A percentile compares a stretch with the other conserved stretches of the same genome.
phyloP scores from a whole-genome alignment of 2,329 filamentous ascomycete genomes.

The Cladosporium velox region DNA sequence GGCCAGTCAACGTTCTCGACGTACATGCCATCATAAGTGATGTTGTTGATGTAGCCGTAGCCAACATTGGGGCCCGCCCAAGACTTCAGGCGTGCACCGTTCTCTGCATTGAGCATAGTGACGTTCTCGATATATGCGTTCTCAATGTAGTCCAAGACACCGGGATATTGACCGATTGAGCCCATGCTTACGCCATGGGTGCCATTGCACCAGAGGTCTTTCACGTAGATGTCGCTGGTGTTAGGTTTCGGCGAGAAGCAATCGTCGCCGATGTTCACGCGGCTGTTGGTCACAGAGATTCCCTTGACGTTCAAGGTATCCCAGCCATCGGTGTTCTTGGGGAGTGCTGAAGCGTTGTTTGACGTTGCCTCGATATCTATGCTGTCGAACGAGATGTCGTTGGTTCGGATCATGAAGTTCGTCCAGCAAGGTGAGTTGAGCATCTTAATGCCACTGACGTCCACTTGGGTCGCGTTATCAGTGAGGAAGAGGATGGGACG shows the following conservation, averaged over 20 bases:
- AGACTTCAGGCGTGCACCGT: conserved; percentile 54
- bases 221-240: conserved; percentile 58
- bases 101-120: conserved; percentile 46
- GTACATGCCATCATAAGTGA: conserved; percentile 59
- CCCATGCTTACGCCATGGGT: conserved; percentile 55
- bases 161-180: conserved; percentile 53
- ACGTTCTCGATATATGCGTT: conserved; percentile 52
- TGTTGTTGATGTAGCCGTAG: conserved; percentile 62
- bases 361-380: conserved; percentile 58
- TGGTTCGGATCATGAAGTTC: conserved; percentile 61
- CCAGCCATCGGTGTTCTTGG: conserved; percentile 65
- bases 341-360: conserved; percentile 46
- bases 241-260: conserved; percentile 64
- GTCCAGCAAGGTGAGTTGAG: conserved; percentile 66
- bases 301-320: conserved; percentile 61
- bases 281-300: conserved; percentile 44
- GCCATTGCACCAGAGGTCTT: conserved; percentile 56
- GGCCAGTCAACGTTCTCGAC: conserved; percentile 60
- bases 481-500: conserved; percentile 63
- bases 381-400: conserved; percentile 57
- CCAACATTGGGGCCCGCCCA: conserved; percentile 62
- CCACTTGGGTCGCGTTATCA: conserved; percentile 61
- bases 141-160: conserved; percentile 53
- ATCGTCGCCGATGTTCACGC: conserved; percentile 50
- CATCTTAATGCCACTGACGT: conserved; percentile 60